Evolutionary conservation across 176 grass and related monocot species (phyloP), one percentile per base, ranked within the genome.

Genomic region (Pontederia crassipes): DNA sequence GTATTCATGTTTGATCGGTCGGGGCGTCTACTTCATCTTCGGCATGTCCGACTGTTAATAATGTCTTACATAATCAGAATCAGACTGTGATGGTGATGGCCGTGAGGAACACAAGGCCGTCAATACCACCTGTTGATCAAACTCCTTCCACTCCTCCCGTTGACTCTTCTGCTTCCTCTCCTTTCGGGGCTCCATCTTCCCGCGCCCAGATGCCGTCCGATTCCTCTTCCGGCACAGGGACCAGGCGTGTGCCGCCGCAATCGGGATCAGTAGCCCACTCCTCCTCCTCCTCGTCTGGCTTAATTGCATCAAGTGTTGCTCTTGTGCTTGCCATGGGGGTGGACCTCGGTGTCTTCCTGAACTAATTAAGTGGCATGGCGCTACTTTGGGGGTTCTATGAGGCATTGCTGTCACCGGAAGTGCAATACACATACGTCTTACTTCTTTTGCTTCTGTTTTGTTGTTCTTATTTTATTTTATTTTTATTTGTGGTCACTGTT

Each of bases 1-100:
- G n/a, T 63, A 2, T 84, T 72, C 26, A 46, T 29, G 6, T 8
- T 89, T 4, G 70, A 13, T 9, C 47, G 29, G 24, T 46, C 69
- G 0, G 77, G 81, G 2, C 16, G 26, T 77, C 77, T 89, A 74
- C 57, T 89, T 89, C 74, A 78, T 89, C 67, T 68, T 52, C 51
- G 70, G 77, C 24, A 63, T 77, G 0, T 40, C 58, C 0, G 46
- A n/a, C n/a, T n/a, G n/a, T n/a, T n/a, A n/a, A n/a, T n/a, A n/a
- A n/a, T n/a, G n/a, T n/a, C n/a, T n/a, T n/a, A n/a, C n/a, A n/a
- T n/a, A n/a, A n/a, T n/a, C n/a, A n/a, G n/a, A n/a, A n/a, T n/a
- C n/a, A n/a, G n/a, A n/a, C 32, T 8, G 60, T 84, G 56, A 46
- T 45, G 1, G 77, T 89, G 26, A 20, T 70, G 54, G 57, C 55